Percentiles rank a stretch among this genome's conserved stretches.
Evolutionary conservation across 345 rosid genomes (phyloP).

Genomic region (Xanthoceras sorbifolium): DNA sequence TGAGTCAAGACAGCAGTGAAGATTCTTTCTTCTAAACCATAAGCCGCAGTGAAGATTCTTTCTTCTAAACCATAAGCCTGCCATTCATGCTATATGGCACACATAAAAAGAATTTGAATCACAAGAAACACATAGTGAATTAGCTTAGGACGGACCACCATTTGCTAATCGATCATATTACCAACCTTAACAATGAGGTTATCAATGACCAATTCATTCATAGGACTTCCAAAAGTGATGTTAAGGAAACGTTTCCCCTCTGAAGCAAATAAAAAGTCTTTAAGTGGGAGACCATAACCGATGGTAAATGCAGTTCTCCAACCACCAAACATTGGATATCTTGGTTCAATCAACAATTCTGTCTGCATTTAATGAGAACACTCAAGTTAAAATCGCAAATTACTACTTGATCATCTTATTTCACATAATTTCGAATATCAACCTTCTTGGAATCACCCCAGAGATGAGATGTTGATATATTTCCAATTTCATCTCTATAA

Average conservation of each 20-base stretch:
- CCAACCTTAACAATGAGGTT: slow-evolving; percentile 78
- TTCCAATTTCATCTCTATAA: slow-evolving; percentile 95
- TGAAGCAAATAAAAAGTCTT: slow-evolving; percentile 72
- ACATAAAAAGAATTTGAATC: neutral
- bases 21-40: neutral
- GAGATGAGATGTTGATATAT: slow-evolving; percentile 92
- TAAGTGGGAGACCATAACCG: slow-evolving; percentile 90
- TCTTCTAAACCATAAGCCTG: neutral
- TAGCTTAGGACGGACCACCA: neutral
- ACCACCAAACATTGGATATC: slow-evolving; percentile 97
- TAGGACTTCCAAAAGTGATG: slow-evolving; percentile 73
- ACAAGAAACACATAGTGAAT: neutral
- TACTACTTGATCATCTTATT: slow-evolving; percentile 5
- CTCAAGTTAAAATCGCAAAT: slow-evolving; percentile 28
- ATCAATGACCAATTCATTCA: slow-evolving; percentile 72
- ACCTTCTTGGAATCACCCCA: slow-evolving; percentile 88
- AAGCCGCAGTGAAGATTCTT: neutral
- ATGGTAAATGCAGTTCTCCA: slow-evolving; percentile 95
- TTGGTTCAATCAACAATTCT: slow-evolving; percentile 81
- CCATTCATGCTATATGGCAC: neutral
- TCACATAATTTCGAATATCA: slow-evolving; percentile 11
- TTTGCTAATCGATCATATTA: slow-evolving; percentile 17
- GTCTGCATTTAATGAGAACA: slow-evolving; percentile 58
- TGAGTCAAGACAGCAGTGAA: slow-evolving; percentile 21
- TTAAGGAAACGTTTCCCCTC: slow-evolving; percentile 79